Conservation (phyloP, 2,329 filamentous ascomycete species). For the Leptosphaerulina australis region DNA sequence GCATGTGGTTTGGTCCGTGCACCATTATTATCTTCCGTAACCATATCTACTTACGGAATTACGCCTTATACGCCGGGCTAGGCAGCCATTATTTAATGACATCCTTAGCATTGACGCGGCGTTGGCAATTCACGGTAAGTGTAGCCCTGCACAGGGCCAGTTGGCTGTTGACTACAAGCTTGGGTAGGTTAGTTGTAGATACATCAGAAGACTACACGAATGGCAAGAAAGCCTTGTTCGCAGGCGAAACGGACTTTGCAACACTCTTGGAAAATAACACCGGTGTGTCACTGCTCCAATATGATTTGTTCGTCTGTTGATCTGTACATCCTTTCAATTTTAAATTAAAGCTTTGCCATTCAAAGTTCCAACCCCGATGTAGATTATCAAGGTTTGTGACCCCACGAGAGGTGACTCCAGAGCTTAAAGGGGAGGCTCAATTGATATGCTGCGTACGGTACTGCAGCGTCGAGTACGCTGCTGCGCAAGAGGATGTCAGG, state of each 20-base stretch:
- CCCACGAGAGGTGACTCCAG: constrained; percentile 13
- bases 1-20: not conserved
- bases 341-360: constrained; percentile 7
- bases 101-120: constrained; percentile 20
- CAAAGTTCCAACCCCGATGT: constrained; percentile 30
- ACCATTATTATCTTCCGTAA: not conserved
- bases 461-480: too few relatives aligned
- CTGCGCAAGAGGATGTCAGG: too few relatives aligned
- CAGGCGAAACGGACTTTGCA: constrained; percentile 8
- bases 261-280: not conserved
- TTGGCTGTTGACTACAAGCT: not conserved
- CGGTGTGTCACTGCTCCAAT: not conserved
- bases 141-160: not conserved
- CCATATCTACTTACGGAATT: not conserved
- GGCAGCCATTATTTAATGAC: not conserved
- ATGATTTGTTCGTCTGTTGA: constrained; percentile 10
- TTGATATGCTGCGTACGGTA: too few relatives aligned
- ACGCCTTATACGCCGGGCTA: not conserved
- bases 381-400: constrained; percentile 21
- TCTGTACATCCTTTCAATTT: too few relatives aligned
- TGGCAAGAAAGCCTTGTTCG: not conserved
- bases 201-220: not conserved
- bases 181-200: not conserved
- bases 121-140: constrained; percentile 5
- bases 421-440: too few relatives aligned